Base-by-base conservation (phyloP, 768 basidiomycete genomes). In the Auricularia heimuer region DNA sequence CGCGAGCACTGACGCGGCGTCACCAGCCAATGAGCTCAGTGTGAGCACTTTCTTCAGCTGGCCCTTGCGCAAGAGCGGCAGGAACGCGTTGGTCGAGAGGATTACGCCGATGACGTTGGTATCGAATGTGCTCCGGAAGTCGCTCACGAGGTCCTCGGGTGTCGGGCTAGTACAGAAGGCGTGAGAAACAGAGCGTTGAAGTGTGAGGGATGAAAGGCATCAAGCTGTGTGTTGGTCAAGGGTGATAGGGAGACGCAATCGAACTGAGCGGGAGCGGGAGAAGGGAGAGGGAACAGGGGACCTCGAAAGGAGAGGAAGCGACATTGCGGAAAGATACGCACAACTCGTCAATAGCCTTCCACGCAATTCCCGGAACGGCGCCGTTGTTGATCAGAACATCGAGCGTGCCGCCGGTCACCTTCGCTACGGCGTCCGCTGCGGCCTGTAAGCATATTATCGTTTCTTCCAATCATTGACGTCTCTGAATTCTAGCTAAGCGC, bases 51-150 rank as follows among this genome's bases (percentile, higher is more conserved):
- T 67, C 39, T 67, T 65, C 16, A 61, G 36, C 29, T 39, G 18
- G 7, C 67, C 65, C n/a, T 64, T 61, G 14, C 61, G 51, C 18
- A 72, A 54, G 12, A 72, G 67, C 4, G 71, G 71, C 2, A 72
- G 62, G 64, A 71, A 64, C 14, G 63, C 47, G 44, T 66, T 64
- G 42, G 65, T 66, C 1, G 66, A 63, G 62, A 62, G 54, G 39
- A 70, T 65, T 3, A 63, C 66, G n/a, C 71, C 71, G 37, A 65
- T 29, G 7, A 70, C 63, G 65, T 72, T 72, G 12, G 64, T 65
- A 16, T 62, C 54, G 35, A 69, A 63, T 66, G 65, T 24, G 42
- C 35, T 58, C 3, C 21, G 18, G 24, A 18, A 39, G 29, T 45
- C 42, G 44, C 29, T 7, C 0, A 37, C 51, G 10, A 47, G 44